phyloP scores from a whole-genome alignment of 495 filamentous ascomycete species.

The Penicillium bovifimosum region DNA sequence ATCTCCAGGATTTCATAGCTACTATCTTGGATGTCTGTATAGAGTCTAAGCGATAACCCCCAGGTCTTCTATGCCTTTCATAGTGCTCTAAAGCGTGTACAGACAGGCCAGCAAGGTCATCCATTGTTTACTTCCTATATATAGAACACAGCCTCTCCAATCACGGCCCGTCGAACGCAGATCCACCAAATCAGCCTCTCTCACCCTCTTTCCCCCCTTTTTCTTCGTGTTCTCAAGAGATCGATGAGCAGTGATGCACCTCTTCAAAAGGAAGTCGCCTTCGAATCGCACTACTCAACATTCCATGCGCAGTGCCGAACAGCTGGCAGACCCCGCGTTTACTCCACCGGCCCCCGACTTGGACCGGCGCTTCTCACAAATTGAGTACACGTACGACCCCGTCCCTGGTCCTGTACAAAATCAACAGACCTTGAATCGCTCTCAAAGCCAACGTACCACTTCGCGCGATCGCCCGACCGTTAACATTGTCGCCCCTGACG shows the following conservation, averaged over 20 bases:
- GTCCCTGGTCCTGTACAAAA: background rate
- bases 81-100: background rate
- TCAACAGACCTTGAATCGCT: slow-evolving; percentile 19
- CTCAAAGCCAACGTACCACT: slow-evolving; percentile 24
- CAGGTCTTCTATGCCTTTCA: background rate
- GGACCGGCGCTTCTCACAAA: slow-evolving; percentile 17
- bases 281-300: slow-evolving; percentile 19
- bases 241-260: slow-evolving; percentile 22
- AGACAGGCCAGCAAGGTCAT: background rate
- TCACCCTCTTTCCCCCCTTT: slow-evolving; percentile 1
- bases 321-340: slow-evolving; percentile 24
- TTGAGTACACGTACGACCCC: background rate
- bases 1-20: background rate
- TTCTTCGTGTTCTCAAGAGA: background rate
- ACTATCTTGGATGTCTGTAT: background rate
- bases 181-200: slow-evolving; percentile 3
- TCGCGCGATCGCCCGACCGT: slow-evolving; percentile 24
- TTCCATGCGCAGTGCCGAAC: slow-evolving; percentile 31
- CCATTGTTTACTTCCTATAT: slow-evolving; percentile 9
- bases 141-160: slow-evolving; percentile 9
- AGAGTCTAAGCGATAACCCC: too few relatives aligned
- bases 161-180: background rate
- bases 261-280: slow-evolving; percentile 28
- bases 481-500: slow-evolving; percentile 15
- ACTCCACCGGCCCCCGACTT: slow-evolving; percentile 20